Evolutionary conservation across 2,329 filamentous ascomycete species (phyloP).

Genomic region (Epichloe festucae): DNA sequence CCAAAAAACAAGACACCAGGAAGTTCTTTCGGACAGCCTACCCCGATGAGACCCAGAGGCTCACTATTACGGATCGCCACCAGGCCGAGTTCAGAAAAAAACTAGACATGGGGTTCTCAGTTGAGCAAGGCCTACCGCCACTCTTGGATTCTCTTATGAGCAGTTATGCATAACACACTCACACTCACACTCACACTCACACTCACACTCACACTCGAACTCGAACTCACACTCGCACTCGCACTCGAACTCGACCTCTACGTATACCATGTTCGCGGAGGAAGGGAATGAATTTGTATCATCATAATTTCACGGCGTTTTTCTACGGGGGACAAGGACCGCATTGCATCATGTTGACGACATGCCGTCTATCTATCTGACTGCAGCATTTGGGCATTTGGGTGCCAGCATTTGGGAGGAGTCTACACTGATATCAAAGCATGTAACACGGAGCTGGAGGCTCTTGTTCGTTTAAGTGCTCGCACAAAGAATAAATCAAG

Average conservation of each 20-base stretch:
- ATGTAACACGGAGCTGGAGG: neutral
- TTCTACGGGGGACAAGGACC: neutral
- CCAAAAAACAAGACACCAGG: conserved; percentile 23
- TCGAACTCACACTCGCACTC: no score
- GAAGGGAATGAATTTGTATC: neutral
- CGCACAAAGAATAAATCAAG: neutral
- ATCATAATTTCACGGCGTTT: neutral
- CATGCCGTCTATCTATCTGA: neutral
- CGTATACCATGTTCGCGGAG: neutral
- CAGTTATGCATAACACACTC: neutral
- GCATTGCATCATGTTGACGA: neutral
- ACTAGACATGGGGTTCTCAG: conserved; percentile 1
- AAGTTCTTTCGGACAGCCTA: conserved; percentile 23
- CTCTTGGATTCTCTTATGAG: neutral
- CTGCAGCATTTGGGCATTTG: neutral
- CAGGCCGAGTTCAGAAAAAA: conserved; percentile 13
- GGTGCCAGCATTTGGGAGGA: neutral
- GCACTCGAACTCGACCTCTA: neutral
- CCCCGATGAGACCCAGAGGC: conserved; percentile 24
- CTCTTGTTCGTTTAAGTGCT: neutral
- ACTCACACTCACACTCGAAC: no score
- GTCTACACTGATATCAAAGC: neutral
- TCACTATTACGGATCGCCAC: conserved; percentile 25
- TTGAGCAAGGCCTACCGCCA: neutral
- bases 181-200: no score